Conservation (phyloP, 495 filamentous ascomycete genomes). For the Annulohypoxylon bovei region DNA sequence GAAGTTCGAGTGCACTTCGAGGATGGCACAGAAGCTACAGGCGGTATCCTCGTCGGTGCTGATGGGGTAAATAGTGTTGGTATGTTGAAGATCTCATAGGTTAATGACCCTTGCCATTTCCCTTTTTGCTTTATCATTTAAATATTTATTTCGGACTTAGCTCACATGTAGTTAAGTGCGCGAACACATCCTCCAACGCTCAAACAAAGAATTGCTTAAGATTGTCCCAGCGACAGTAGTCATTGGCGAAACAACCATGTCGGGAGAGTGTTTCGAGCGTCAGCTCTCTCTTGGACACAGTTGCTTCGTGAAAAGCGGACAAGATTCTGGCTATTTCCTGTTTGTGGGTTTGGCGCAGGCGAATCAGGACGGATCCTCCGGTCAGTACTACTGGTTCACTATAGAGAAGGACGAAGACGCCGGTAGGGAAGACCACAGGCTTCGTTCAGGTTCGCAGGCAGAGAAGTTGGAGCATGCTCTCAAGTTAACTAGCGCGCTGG, state of each 20-base stretch:
- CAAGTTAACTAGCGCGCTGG: slow-evolving; percentile 23
- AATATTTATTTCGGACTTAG: not conserved
- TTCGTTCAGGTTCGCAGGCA: slow-evolving; percentile 25
- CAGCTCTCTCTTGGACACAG: slow-evolving; percentile 48
- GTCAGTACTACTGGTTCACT: slow-evolving; percentile 46
- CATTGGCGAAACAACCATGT: slow-evolving; percentile 38
- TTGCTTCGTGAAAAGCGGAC: slow-evolving; percentile 14
- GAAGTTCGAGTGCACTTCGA: slow-evolving; percentile 74
- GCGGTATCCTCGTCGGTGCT: slow-evolving; percentile 57
- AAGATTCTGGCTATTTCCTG: slow-evolving; percentile 15
- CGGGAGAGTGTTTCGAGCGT: slow-evolving; percentile 35
- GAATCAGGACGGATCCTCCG: slow-evolving; percentile 26
- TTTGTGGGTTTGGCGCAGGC: slow-evolving; percentile 46
- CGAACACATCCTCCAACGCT: slow-evolving; percentile 39
- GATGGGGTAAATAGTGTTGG: slow-evolving; percentile 57
- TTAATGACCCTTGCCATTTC: no score
- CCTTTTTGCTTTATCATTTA: not conserved
- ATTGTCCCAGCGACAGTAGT: slow-evolving; percentile 29
- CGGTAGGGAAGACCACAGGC: slow-evolving; percentile 40
- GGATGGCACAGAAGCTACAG: slow-evolving; percentile 68
- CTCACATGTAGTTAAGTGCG: slow-evolving; percentile 37
- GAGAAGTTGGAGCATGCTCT: slow-evolving; percentile 36
- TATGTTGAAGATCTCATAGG: slow-evolving; percentile 13
- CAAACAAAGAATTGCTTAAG: slow-evolving; percentile 40
- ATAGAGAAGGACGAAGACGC: slow-evolving; percentile 16